phyloP scores from a whole-genome alignment of 2,329 filamentous ascomycete species.

The Hymenoscyphus salicellus region DNA sequence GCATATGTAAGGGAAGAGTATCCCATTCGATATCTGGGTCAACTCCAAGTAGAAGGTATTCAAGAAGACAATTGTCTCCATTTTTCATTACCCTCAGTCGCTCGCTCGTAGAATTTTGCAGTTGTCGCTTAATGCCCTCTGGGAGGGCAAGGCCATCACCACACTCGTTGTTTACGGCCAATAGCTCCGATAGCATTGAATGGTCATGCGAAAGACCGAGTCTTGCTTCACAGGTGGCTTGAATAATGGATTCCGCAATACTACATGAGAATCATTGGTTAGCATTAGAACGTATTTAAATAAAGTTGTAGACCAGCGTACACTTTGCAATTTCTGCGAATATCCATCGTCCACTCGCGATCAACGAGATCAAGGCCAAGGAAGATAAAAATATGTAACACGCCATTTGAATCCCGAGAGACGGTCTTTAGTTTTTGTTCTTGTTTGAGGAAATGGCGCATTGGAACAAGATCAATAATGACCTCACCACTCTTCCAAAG shows the following conservation, averaged over 20 bases:
- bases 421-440: slow-evolving; percentile 13
- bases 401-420: slow-evolving; percentile 2
- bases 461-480: slow-evolving; percentile 19
- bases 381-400: slow-evolving; percentile 11
- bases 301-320: neutral
- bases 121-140: slow-evolving; percentile 25
- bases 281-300: neutral
- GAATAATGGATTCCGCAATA: slow-evolving; percentile 26
- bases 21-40: slow-evolving; percentile 28
- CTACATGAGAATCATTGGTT: neutral
- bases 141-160: slow-evolving; percentile 13
- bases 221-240: slow-evolving; percentile 23
- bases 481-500: slow-evolving; percentile 18
- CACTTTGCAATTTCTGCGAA: slow-evolving; percentile 17
- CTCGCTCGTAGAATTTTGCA: slow-evolving; percentile 19
- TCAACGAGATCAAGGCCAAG: slow-evolving; percentile 17
- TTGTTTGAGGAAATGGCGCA: slow-evolving; percentile 17
- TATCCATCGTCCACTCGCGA: slow-evolving; percentile 14
- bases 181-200: slow-evolving; percentile 19
- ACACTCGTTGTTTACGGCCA: slow-evolving; percentile 8
- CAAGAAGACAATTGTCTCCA: slow-evolving; percentile 18
- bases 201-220: slow-evolving; percentile 26
- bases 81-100: slow-evolving; percentile 15
- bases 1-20: slow-evolving; percentile 15
- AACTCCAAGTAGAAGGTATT: slow-evolving; percentile 21